phyloP scores from a whole-genome alignment of 2,329 filamentous ascomycete species.

The Macrophomina phaseolina region DNA sequence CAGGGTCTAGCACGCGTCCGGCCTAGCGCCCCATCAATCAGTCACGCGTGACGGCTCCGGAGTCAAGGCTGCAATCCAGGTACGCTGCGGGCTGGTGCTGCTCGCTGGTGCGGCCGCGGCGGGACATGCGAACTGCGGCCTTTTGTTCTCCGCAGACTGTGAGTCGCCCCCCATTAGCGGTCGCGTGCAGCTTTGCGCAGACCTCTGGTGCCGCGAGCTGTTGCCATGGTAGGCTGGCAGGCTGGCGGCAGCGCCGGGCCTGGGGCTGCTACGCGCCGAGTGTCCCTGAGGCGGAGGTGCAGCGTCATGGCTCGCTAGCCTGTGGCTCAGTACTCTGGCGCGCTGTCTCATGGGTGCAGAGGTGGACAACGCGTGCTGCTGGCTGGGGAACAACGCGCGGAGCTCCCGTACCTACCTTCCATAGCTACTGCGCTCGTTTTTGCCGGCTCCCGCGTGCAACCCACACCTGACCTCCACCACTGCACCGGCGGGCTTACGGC shows the following conservation, averaged over 20 bases:
- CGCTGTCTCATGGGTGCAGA: conserved; percentile 14
- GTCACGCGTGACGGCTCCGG: conserved; percentile 18
- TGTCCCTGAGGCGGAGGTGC: conserved; percentile 21
- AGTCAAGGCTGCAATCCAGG: conserved; percentile 24
- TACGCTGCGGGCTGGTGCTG: conserved; percentile 13
- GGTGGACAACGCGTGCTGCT: conserved; percentile 1
- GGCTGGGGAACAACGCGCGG: conserved; percentile 1
- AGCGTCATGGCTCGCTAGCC: conserved; percentile 22
- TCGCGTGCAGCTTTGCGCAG: neutral
- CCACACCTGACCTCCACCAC: conserved; percentile 17
- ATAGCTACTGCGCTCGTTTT: conserved; percentile 8
- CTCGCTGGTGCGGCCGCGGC: conserved; percentile 4
- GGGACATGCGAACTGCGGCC: conserved; percentile 7
- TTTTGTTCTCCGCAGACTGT: neutral
- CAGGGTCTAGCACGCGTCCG: neutral
- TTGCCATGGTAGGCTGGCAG: neutral
- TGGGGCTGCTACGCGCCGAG: conserved; percentile 19
- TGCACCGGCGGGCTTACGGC: conserved; percentile 11
- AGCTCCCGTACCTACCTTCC: conserved; percentile 9
- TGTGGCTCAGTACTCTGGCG: conserved; percentile 18
- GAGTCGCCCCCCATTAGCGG: neutral
- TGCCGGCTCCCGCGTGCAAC: conserved; percentile 16
- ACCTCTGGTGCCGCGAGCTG: neutral
- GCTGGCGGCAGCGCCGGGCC: neutral
- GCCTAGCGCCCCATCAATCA: neutral